phyloP scores from a whole-genome alignment of 495 filamentous ascomycete species.

The Lepidopterella palustris region DNA sequence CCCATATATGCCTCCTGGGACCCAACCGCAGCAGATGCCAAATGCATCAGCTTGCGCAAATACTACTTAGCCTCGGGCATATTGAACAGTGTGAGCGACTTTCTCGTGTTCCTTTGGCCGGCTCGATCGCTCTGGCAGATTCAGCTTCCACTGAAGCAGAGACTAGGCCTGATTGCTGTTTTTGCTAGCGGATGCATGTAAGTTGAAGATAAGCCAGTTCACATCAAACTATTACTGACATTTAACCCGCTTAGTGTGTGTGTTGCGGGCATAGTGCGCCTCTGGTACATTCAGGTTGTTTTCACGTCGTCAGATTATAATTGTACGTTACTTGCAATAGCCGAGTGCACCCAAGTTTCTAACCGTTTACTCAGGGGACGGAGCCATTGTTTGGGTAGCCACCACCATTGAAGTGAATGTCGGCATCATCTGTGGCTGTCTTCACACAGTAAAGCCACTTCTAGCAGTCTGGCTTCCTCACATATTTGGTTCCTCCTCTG shows the following conservation, averaged over 20 bases:
- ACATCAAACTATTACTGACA: too few species aligned
- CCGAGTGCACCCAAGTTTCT: background rate
- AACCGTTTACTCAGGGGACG: background rate
- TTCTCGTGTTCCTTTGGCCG: background rate
- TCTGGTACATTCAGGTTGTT: background rate
- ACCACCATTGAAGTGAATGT: background rate
- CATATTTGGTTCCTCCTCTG: too few species aligned
- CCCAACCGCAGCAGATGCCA: background rate
- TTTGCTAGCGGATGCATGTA: conserved; percentile 1
- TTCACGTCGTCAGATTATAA: background rate
- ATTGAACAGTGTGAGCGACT: background rate
- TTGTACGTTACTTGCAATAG: background rate
- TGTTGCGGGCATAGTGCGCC: background rate
- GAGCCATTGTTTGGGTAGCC: background rate
- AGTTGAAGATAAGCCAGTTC: too few species aligned
- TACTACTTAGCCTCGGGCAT: background rate
- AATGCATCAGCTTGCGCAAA: background rate
- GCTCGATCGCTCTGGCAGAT: background rate
- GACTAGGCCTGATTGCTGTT: background rate
- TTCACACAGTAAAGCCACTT: background rate
- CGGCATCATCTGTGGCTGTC: background rate
- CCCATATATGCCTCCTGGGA: background rate
- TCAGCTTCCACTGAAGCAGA: background rate
- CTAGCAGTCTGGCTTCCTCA: background rate
- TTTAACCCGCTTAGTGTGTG: background rate